Evolutionary conservation across 108 stramenopile species (phyloP).

Genomic region (Nannochloropsis granulata): DNA sequence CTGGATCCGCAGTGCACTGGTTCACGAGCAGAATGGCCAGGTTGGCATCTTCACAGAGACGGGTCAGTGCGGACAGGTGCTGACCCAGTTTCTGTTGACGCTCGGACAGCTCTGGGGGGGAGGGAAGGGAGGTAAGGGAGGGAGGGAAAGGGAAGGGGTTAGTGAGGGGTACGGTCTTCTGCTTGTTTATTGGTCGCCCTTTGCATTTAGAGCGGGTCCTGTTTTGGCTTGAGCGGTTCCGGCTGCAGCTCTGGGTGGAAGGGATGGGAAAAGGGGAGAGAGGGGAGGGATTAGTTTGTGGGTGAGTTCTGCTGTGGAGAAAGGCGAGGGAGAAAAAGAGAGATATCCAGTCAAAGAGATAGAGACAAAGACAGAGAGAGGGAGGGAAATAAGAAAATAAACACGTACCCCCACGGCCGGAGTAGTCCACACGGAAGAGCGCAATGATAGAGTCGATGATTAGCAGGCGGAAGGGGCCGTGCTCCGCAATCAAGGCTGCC

Average conservation of each 20-base stretch:
- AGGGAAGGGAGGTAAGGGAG: neutral
- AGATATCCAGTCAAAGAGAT: neutral
- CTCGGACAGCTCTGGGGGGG: slow-evolving; percentile 39
- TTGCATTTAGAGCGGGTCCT: too few relatives aligned
- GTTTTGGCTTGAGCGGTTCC: too few relatives aligned
- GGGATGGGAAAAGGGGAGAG: too few relatives aligned
- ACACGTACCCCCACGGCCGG: slow-evolving; percentile 19
- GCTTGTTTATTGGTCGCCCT: too few relatives aligned
- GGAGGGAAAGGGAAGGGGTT: too few relatives aligned
- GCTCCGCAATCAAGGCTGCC: neutral
- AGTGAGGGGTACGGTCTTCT: too few relatives aligned
- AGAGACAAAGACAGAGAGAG: neutral
- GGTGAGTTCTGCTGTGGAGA: neutral
- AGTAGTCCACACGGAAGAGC: slow-evolving; percentile 36
- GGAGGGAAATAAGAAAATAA: neutral
- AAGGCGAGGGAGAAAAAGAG: neutral
- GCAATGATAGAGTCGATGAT: slow-evolving; percentile 47
- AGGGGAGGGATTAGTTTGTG: too few relatives aligned
- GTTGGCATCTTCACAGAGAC: slow-evolving; percentile 39
- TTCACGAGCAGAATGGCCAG: slow-evolving; percentile 42
- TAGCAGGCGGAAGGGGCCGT: slow-evolving; percentile 36
- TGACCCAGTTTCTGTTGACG: slow-evolving; percentile 44
- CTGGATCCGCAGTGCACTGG: slow-evolving; percentile 44
- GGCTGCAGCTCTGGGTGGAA: too few relatives aligned
- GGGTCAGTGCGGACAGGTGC: slow-evolving; percentile 31